phyloP scores from a whole-genome alignment of 805 yeast species.

The Cyberlindnera samutprakarnensis region DNA sequence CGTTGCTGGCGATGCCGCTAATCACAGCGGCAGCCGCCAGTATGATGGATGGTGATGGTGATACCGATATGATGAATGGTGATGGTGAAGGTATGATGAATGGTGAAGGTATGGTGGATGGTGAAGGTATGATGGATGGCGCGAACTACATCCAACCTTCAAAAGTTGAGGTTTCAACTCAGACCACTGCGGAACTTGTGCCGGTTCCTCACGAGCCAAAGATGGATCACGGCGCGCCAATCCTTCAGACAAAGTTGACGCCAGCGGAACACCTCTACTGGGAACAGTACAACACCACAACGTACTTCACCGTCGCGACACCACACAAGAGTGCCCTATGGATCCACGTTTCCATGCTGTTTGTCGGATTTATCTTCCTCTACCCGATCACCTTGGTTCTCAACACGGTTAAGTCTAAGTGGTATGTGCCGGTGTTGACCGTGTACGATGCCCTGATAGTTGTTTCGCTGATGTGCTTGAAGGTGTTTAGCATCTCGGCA shows the following conservation, averaged over 20 bases:
- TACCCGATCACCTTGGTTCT: conserved; percentile 67
- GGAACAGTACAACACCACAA: conserved; percentile 72
- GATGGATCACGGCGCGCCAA: conserved; percentile 66
- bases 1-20: conserved; percentile 2
- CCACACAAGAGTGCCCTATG: conserved; percentile 45
- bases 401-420: conserved; percentile 48
- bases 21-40: conserved; percentile 14
- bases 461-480: conserved; percentile 46
- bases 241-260: conserved; percentile 54
- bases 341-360: conserved; percentile 42
- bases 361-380: conserved; percentile 39
- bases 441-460: conserved; percentile 39
- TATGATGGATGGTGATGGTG: conserved; percentile 14
- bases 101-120: no score
- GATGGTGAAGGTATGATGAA: no score
- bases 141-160: no score
- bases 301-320: conserved; percentile 51
- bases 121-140: no score
- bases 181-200: conserved; percentile 10
- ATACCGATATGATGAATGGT: no score
- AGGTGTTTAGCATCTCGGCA: conserved; percentile 50
- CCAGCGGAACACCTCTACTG: conserved; percentile 73
- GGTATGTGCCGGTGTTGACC: conserved; percentile 51
- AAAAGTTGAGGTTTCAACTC: conserved; percentile 9
- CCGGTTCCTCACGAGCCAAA: conserved; percentile 41